These are phyloP conservation scores for Waltiozyma sp. DNA, from an alignment of 1,139 yeast genomes.

Conservation along the genomic window DNA sequence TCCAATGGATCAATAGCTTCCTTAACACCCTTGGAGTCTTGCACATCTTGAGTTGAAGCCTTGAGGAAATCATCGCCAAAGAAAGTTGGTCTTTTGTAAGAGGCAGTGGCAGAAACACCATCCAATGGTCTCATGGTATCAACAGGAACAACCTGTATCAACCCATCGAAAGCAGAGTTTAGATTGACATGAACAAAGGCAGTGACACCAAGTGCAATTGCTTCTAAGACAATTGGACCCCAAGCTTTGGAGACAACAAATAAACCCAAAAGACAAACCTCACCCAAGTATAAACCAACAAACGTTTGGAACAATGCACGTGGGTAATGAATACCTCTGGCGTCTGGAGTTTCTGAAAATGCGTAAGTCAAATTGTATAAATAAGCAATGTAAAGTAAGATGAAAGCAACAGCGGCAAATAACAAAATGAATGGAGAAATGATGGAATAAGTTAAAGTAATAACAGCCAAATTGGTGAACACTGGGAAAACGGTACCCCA, in stretches of 20 bases:
- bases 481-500: slow-evolving; percentile 92
- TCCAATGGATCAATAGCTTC: slow-evolving; percentile 3
- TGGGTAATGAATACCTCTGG: slow-evolving; percentile 81
- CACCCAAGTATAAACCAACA: slow-evolving; percentile 80
- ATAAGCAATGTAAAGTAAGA: slow-evolving; percentile 66
- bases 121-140: slow-evolving; percentile 59
- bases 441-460: slow-evolving; percentile 66
- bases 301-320: slow-evolving; percentile 81
- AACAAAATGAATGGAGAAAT: slow-evolving; percentile 70
- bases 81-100: slow-evolving; percentile 20
- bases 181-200: slow-evolving; percentile 54
- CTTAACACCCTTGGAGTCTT: background rate
- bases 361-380: slow-evolving; percentile 73
- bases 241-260: slow-evolving; percentile 88
- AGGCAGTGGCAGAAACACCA: slow-evolving; percentile 55
- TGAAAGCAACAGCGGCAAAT: slow-evolving; percentile 61
- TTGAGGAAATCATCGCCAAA: background rate
- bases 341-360: slow-evolving; percentile 50
- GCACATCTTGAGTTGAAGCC: background rate
- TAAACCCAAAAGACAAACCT: slow-evolving; percentile 73
- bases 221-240: slow-evolving; percentile 83
- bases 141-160: slow-evolving; percentile 47
- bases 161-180: slow-evolving; percentile 50
- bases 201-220: slow-evolving; percentile 52
- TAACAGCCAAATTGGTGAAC: slow-evolving; percentile 74